phyloP scores from a whole-genome alignment of 345 rosid genomes.

The Stellera chamaejasme region DNA sequence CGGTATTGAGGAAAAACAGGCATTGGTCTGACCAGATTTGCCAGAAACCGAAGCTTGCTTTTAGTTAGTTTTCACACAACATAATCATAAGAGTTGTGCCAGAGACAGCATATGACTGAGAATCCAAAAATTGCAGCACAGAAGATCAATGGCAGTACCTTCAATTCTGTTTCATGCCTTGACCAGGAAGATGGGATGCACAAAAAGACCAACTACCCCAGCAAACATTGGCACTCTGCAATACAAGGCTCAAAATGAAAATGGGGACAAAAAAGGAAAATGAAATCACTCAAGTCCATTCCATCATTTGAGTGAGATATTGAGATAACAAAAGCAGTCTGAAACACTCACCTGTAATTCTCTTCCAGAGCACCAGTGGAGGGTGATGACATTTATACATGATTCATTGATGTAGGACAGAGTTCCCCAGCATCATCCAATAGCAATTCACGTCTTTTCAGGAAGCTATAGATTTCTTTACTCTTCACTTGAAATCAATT shows the following conservation, averaged over 20 bases:
- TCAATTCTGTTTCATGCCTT: slow-evolving; percentile 12
- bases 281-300: not conserved
- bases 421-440: slow-evolving; percentile 7
- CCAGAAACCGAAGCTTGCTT: not conserved
- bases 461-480: not conserved
- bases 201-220: slow-evolving; percentile 4
- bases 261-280: not conserved
- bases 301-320: not conserved
- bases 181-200: slow-evolving; percentile 11
- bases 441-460: slow-evolving; percentile 1
- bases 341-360: slow-evolving; percentile 7
- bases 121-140: not conserved
- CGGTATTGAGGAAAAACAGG: not conserved
- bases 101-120: not conserved
- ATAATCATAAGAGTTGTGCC: not conserved
- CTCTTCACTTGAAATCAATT: slow-evolving; percentile 1
- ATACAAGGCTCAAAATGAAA: slow-evolving; percentile 6
- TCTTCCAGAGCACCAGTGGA: not conserved
- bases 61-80: not conserved
- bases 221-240: slow-evolving; percentile 9
- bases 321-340: not conserved
- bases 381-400: slow-evolving; percentile 5
- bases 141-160: slow-evolving; percentile 19
- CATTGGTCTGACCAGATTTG: not conserved
- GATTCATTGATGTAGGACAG: not conserved